A percentile compares a stretch with the other conserved stretches of the same genome.
phyloP scores from a whole-genome alignment of 2,329 filamentous ascomycete genomes.

The Colletotrichum siamense region DNA sequence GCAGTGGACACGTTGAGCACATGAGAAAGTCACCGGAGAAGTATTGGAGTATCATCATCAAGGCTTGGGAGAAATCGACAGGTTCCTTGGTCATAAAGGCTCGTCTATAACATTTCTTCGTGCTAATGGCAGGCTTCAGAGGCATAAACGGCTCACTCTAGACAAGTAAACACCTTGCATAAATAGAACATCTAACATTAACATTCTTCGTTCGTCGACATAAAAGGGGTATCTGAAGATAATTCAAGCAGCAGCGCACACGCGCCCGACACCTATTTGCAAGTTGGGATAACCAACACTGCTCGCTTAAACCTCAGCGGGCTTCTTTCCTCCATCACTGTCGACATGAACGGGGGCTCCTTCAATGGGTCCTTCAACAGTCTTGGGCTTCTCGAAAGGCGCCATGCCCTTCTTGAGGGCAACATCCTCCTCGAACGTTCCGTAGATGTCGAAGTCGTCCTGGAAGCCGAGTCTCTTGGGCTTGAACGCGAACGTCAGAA shows the following conservation, averaged over 20 bases:
- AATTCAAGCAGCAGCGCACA: background rate
- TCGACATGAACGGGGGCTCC: background rate
- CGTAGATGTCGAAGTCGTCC: conserved; percentile 19
- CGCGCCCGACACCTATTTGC: background rate
- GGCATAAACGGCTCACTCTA: no score
- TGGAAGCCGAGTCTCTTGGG: conserved; percentile 10
- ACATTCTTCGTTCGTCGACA: background rate
- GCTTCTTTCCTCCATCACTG: background rate
- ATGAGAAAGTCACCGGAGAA: conserved; percentile 59
- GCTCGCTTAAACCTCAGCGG: background rate
- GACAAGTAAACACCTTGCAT: background rate
- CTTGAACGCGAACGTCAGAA: conserved; percentile 15
- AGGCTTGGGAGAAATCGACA: conserved; percentile 30
- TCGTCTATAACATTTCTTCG: background rate
- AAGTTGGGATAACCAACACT: background rate
- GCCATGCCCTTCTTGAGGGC: conserved; percentile 19
- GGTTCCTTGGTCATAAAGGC: background rate
- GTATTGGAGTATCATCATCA: conserved; percentile 58
- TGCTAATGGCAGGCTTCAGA: background rate
- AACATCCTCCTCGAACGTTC: conserved; percentile 18
- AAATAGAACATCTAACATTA: background rate
- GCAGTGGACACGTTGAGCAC: conserved; percentile 65
- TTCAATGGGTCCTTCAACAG: background rate
- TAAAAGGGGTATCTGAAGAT: background rate
- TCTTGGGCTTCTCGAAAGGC: conserved; percentile 13